Percentiles rank a stretch among this genome's conserved stretches.
Evolutionary conservation across 176 grass and related monocot species (phyloP).

Genomic region (Phoenix roebelenii): DNA sequence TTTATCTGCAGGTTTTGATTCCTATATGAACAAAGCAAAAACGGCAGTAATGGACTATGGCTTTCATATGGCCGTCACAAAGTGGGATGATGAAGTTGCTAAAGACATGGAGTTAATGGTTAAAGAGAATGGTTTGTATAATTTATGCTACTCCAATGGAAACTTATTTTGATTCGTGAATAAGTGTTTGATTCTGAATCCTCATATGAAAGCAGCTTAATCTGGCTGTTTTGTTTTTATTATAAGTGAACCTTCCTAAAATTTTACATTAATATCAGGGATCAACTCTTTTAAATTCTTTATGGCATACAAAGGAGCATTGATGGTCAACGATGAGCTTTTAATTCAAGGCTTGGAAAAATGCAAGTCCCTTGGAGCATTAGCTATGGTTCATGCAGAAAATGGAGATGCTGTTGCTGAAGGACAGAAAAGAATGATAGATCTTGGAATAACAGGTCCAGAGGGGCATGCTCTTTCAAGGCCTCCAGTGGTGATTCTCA

Average conservation of each 20-base stretch:
- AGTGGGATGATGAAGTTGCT: slow-evolving; percentile 91
- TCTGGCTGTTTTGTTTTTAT: neutral
- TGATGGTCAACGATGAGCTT: slow-evolving; percentile 85
- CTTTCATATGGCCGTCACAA: slow-evolving; percentile 95
- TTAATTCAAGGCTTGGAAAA: slow-evolving; percentile 84
- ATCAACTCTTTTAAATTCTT: slow-evolving; percentile 99
- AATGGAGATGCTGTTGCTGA: slow-evolving; percentile 90
- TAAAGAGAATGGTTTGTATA: slow-evolving; percentile 71
- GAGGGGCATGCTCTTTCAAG: slow-evolving; percentile 98
- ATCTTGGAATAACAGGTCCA: slow-evolving; percentile 92
- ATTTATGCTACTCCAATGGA: too few species aligned
- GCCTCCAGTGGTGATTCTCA: slow-evolving; percentile 66
- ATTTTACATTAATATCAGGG: slow-evolving; percentile 33
- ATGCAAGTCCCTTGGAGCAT: slow-evolving; percentile 89
- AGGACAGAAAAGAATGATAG: slow-evolving; percentile 83
- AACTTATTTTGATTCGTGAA: neutral
- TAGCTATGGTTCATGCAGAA: slow-evolving; percentile 97
- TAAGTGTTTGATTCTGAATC: neutral
- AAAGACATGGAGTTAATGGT: slow-evolving; percentile 96
- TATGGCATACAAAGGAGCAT: slow-evolving; percentile 95
- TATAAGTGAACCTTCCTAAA: too few species aligned
- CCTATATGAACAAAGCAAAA: slow-evolving; percentile 59
- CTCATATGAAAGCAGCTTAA: neutral
- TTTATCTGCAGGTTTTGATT: slow-evolving; percentile 71
- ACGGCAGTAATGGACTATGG: slow-evolving; percentile 91